Percentiles rank a stretch among this genome's conserved stretches.
Conservation (phyloP, 2,329 filamentous ascomycete genomes). For the Ilyonectria destructans region DNA sequence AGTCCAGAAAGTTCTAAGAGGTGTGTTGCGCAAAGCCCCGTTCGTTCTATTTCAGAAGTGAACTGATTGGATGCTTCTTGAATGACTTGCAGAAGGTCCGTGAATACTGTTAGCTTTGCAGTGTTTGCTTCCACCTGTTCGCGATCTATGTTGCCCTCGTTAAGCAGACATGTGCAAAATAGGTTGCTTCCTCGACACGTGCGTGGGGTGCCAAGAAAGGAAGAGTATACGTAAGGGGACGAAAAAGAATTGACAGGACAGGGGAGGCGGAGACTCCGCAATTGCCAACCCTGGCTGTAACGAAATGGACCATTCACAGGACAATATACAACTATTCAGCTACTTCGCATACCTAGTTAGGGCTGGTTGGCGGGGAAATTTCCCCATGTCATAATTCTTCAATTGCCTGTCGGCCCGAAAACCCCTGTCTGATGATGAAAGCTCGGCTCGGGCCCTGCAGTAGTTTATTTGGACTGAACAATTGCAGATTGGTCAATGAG, state of each 20-base stretch:
- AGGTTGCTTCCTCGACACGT: neutral
- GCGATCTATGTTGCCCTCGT: neutral
- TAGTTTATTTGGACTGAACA: conserved; percentile 6
- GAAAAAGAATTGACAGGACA: conserved; percentile 1
- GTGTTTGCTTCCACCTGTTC: neutral
- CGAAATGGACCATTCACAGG: neutral
- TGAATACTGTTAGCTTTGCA: neutral
- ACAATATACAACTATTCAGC: neutral
- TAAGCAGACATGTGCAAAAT: neutral
- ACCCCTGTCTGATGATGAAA: conserved; percentile 11
- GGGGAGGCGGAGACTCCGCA: conserved; percentile 2
- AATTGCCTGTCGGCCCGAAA: conserved; percentile 16
- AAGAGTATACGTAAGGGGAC: neutral
- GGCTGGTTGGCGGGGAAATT: conserved; percentile 14
- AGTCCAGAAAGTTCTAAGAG: neutral
- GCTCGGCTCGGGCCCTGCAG: conserved; percentile 3
- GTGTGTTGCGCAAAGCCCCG: conserved; percentile 1
- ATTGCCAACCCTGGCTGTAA: neutral
- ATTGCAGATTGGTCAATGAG: conserved; percentile 1
- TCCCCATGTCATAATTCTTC: conserved; percentile 8
- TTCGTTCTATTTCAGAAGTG: neutral
- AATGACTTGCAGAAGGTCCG: conserved; percentile 2
- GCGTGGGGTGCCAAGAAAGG: conserved; percentile 3
- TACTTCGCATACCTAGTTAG: neutral
- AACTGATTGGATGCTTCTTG: neutral